Base-by-base conservation (phyloP, 768 basidiomycete species). In the Lactarius vividus region DNA sequence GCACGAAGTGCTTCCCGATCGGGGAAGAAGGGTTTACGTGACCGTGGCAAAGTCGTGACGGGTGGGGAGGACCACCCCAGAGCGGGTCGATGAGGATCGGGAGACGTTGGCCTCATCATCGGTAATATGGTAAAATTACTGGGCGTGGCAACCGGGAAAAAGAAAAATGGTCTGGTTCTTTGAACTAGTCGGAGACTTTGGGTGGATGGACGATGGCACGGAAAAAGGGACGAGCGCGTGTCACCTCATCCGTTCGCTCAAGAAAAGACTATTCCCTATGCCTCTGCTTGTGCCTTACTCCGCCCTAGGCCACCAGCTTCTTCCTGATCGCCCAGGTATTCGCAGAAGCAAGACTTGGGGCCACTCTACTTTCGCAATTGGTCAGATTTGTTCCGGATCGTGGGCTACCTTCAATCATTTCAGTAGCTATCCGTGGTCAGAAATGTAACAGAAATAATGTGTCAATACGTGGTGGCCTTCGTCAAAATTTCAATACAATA, bases 401-500 rank as follows among this genome's bases (percentile, higher is more conserved):
- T 20, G n/a, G 20, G 9, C 10, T 46, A 46, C 4, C 44, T 9
- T 46, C 20, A 23, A 4, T 46, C 44, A 4, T n/a, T n/a, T 40
- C 40, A 7, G 16, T 16, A 20, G 6, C 15, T 39, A 15, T 39
- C n/a, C n/a, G n/a, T n/a, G n/a, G 44, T n/a, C 5, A 10, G 44
- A 1, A 23, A 16, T 46, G n/a, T 11, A 9, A 9, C 44, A 23
- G 44, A 10, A 10, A 11, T 23, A 23, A 6, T 18, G 5, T 40
- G 16, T 16, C 16, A 18, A 18, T 40, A 18, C 5, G 18, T 18
- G 37, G 16, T 18, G 16, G 15, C 15, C 10, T 23, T 46, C 54
- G 11, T 29, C 54, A 55, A 55, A 29, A 28, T 33, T 18, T 20
- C 26, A 61, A 29, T 9, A 81, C 77, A 64, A 85, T 59, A 3